Evolutionary conservation across 257 asterid genomes (phyloP), one percentile per base, ranked within the genome.

Genomic region (Asclepias syriaca): DNA sequence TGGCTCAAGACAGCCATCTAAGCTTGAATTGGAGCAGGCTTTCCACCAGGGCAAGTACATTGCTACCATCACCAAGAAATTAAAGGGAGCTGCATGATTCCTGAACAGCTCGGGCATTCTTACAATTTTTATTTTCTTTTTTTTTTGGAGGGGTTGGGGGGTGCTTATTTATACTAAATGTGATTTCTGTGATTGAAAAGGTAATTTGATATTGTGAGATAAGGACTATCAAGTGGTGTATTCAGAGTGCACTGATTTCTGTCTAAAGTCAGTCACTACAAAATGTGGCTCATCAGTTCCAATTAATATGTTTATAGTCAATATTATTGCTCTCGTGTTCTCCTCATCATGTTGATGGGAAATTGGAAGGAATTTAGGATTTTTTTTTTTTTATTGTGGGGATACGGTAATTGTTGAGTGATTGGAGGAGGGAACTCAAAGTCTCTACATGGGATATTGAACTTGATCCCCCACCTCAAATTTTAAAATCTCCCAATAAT

Each of bases 1-100:
- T 49, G 94, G 96, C 37, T 82, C 81, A 32, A 79, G 86, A 67
- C 79, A 73, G 70, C 86, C 83, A 10, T 24, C 83, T n/a, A 81
- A 79, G 73, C 81, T 78, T 34, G 83, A 82, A 66, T 43, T 82
- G 66, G 79, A 76, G 72, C 81, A 73, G 54, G 86, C 86, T 69
- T 73, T 76, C 71, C 86, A 81, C 74, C 85, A 81, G 72, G 85
- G 85, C 68, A 78, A 75, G 65, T 60, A 63, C 39, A 69, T 78
- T 43, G 82, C 85, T 43, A 54, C 72, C 59, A 70, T 81, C 15
- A 45, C 83, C 70, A 82, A 82, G 86, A 78, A 82, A 71, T 76
- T 82, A 21, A 78, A 79, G 77, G 83, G 79, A 43, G 75, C 78
- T 32, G 75, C 80, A 66, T 81, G 68, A 75, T 75, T 24, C 55